These are phyloP conservation scores for Candida boidinii DNA, from an alignment of 805 yeast species.

Conservation along the genomic window DNA sequence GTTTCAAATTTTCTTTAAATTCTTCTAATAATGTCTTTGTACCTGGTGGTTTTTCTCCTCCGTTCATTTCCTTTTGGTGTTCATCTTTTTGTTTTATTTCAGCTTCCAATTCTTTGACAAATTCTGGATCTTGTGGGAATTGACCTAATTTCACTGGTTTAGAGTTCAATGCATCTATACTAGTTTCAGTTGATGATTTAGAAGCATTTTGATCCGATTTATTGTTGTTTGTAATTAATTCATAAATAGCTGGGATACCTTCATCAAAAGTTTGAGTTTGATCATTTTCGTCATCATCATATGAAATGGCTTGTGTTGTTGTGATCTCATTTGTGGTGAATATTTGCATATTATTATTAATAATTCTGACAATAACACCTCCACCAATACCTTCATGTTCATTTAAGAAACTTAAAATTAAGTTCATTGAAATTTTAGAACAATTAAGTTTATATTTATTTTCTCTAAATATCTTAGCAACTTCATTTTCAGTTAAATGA, in stretches of 20 bases:
- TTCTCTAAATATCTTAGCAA: slow-evolving; percentile 65
- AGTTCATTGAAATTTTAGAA: slow-evolving; percentile 77
- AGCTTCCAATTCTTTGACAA: slow-evolving; percentile 73
- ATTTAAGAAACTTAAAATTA: slow-evolving; percentile 77
- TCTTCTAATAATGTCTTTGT: slow-evolving; percentile 50
- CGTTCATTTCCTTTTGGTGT: slow-evolving; percentile 16
- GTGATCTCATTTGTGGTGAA: slow-evolving; percentile 29
- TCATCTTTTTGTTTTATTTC: slow-evolving; percentile 78
- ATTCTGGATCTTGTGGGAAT: slow-evolving; percentile 80
- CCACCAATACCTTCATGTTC: slow-evolving; percentile 94
- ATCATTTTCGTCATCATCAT: slow-evolving; percentile 39
- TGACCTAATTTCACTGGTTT: slow-evolving; percentile 75
- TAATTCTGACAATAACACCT: slow-evolving; percentile 70
- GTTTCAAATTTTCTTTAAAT: slow-evolving; percentile 49
- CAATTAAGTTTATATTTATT: slow-evolving; percentile 70
- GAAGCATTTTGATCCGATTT: slow-evolving; percentile 4
- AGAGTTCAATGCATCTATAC: slow-evolving; percentile 54
- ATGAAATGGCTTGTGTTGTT: slow-evolving; percentile 29
- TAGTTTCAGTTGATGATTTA: slow-evolving; percentile 11
- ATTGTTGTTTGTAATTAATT: slow-evolving; percentile 15
- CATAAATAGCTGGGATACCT: slow-evolving; percentile 38
- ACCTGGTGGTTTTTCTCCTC: slow-evolving; percentile 1
- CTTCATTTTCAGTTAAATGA: slow-evolving; percentile 74
- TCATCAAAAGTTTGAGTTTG: slow-evolving; percentile 29
- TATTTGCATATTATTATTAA: slow-evolving; percentile 73